Base-by-base conservation (phyloP, 805 yeast species). In the Metschnikowia orientalis region DNA sequence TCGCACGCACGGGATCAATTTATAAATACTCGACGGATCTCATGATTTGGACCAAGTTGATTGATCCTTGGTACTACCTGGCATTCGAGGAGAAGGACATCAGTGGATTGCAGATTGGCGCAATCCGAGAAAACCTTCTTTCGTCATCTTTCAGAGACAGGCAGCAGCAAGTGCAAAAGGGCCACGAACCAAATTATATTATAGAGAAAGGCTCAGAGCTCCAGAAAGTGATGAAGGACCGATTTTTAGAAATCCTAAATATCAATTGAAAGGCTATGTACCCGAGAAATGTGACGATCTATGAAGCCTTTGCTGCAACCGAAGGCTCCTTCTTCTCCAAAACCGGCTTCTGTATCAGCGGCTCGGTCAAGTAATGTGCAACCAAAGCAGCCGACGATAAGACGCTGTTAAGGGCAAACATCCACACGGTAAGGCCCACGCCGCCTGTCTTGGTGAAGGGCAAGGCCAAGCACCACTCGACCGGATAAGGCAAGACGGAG, bases 391-490 rank as follows among this genome's bases (percentile, higher is more conserved):
- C 15, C 11, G 47, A 43, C 8, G 29, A 13, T 18, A 66, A 30
- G 3, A 66, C 67, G 19, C 37, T 44, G 41, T 59, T 61, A 8
- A 56, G 51, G 5, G 69, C 58, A 45, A 66, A 72, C 56, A 73
- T 65, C 84, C 81, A 77, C 4, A 67, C 58, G 5, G 75, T 65
- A 27, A 75, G 67, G 1, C 86, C 82, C 12, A 81, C 63, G 0
- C 81, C 70, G 8, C 87, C 86, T 12, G 58, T 51, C 1, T 73
- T 71, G n/a, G 80, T 71, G 32, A 75, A 72, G 1, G 89, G 87
- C 28, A 81, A 59, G n/a, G 83, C 71, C 30, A 83, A 53, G 2
- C 68, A 33, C 69, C 79, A 73, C 40, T 77, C 76, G 6, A 79
- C 51, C 20, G 59, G 54, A 33, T 58, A 40, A 0, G 92, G 94